Conservation (phyloP, 352 stramenopile species). For the Vaucheria bursata region DNA sequence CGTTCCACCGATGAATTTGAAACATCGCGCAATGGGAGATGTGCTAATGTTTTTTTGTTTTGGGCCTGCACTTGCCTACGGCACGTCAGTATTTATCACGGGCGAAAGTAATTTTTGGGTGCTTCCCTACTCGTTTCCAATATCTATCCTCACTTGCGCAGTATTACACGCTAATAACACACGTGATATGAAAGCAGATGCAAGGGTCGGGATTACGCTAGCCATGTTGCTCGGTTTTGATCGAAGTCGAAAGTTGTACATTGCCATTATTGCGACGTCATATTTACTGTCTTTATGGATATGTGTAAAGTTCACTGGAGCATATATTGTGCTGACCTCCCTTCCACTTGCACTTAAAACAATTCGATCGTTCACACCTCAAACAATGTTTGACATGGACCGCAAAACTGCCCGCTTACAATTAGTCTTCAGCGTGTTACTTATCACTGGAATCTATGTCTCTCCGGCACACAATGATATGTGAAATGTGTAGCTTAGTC, state of each 20-base stretch:
- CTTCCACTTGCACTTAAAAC: conserved; percentile 29
- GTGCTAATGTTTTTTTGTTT: conserved; percentile 44
- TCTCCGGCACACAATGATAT: too few relatives aligned
- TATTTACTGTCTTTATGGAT: conserved; percentile 15
- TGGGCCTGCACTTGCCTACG: conserved; percentile 29
- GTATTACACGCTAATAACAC: conserved; percentile 52
- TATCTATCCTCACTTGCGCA: conserved; percentile 46
- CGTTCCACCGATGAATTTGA: conserved; percentile 26
- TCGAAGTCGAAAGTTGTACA: conserved; percentile 25
- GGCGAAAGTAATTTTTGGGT: conserved; percentile 26
- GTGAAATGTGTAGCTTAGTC: too few relatives aligned
- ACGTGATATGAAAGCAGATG: conserved; percentile 46
- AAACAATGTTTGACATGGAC: too few relatives aligned
- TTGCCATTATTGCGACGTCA: conserved; percentile 13
- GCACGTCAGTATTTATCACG: conserved; percentile 26
- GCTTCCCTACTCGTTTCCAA: conserved; percentile 40
- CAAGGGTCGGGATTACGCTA: conserved; percentile 30
- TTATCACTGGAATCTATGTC: too few relatives aligned
- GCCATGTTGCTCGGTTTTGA: conserved; percentile 33
- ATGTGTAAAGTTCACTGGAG: conserved; percentile 17
- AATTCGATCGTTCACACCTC: conserved; percentile 15
- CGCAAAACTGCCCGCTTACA: too few relatives aligned
- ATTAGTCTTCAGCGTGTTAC: too few relatives aligned
- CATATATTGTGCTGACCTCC: conserved; percentile 25
- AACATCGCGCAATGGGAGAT: conserved; percentile 41